These are phyloP conservation scores for Fonsecaea monophora DNA, from an alignment of 2,329 filamentous ascomycete genomes.

Conservation along the genomic window DNA sequence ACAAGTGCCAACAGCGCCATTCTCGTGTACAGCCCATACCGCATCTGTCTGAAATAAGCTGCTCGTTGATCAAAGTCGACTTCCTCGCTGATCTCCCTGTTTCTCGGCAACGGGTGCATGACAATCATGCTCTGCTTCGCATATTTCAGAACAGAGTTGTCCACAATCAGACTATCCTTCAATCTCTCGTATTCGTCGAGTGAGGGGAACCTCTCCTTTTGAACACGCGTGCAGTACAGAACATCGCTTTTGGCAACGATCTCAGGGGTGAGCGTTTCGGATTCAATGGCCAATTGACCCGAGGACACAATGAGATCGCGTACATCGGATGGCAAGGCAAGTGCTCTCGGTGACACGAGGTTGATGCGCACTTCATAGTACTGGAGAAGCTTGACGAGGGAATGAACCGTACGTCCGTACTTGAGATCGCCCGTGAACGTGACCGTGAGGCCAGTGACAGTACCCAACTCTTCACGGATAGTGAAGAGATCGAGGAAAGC, in stretches of 20 bases:
- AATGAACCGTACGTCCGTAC: slow-evolving; percentile 94
- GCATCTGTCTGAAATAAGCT: slow-evolving; percentile 98
- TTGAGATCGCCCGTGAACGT: slow-evolving; percentile 94
- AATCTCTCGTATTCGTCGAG: slow-evolving; percentile 81
- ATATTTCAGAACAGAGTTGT: slow-evolving; percentile 86
- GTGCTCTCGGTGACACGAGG: slow-evolving; percentile 80
- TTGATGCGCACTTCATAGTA: slow-evolving; percentile 96
- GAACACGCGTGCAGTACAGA: slow-evolving; percentile 94
- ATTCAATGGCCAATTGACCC: slow-evolving; percentile 78
- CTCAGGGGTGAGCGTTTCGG: slow-evolving; percentile 80
- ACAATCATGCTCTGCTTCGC: slow-evolving; percentile 94
- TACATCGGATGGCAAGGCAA: slow-evolving; percentile 78
- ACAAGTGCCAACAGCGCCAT: slow-evolving; percentile 97
- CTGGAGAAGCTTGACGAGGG: slow-evolving; percentile 87
- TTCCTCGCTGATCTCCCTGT: slow-evolving; percentile 91
- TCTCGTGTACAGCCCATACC: slow-evolving; percentile 95
- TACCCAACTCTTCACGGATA: slow-evolving; percentile 95
- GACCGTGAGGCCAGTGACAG: slow-evolving; percentile 91
- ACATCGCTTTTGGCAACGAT: slow-evolving; percentile 88
- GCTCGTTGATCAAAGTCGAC: slow-evolving; percentile 97
- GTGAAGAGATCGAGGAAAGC: slow-evolving; percentile 98
- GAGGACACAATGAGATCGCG: slow-evolving; percentile 73
- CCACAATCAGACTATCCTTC: slow-evolving; percentile 86
- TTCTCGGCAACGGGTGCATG: slow-evolving; percentile 92
- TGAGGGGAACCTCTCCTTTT: slow-evolving; percentile 93